phyloP scores from a whole-genome alignment of 306 rosid genomes.

The Echinosophora koreensis region DNA sequence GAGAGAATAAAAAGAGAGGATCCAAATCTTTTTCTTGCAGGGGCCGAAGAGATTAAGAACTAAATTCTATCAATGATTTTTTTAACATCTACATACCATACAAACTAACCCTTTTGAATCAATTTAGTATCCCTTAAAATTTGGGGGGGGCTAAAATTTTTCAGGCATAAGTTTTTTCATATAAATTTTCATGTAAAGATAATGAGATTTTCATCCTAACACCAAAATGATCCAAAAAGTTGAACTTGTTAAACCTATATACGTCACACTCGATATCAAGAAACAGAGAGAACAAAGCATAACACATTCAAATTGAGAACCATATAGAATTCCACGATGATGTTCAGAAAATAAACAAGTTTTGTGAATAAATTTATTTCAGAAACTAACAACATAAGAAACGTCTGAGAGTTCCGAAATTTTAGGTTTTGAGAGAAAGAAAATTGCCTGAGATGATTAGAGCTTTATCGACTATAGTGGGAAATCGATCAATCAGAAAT shows the following conservation, averaged over 20 bases:
- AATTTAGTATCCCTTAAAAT: background rate
- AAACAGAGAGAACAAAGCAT: background rate
- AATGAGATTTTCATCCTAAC: background rate
- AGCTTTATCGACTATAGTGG: background rate
- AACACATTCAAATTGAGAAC: background rate
- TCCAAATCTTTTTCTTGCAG: background rate
- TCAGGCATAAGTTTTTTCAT: background rate
- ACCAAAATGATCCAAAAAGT: background rate
- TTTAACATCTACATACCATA: background rate
- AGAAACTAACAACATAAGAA: background rate
- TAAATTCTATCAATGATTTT: background rate
- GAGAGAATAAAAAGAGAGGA: too few species aligned
- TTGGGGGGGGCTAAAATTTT: background rate
- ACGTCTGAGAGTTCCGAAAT: background rate
- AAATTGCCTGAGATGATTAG: background rate
- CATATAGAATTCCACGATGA: background rate
- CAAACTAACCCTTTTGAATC: conserved; percentile 9
- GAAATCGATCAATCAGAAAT: too few species aligned
- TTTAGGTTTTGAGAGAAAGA: background rate
- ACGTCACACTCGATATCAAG: background rate
- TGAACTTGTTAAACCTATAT: background rate
- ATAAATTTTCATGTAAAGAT: background rate
- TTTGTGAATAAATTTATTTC: background rate
- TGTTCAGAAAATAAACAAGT: background rate
- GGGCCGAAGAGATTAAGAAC: background rate